These are phyloP conservation scores for Cutaneotrichosporon spelunceum DNA, from an alignment of 1,284 basidiomycete species.

Conservation along the genomic window DNA sequence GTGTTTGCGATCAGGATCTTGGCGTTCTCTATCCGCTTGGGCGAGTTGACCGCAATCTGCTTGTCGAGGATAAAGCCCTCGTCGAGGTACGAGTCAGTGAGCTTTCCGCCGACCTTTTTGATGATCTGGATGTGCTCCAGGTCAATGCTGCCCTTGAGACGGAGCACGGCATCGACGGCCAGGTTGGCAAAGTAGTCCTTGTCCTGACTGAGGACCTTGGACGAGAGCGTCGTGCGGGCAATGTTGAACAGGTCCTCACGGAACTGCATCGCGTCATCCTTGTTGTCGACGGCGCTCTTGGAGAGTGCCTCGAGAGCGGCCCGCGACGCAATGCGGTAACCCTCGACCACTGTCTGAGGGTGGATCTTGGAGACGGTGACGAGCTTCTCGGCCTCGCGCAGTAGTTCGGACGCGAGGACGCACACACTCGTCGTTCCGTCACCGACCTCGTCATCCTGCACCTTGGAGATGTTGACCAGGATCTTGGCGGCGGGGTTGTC, in stretches of 20 bases:
- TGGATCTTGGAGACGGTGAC: slow-evolving; percentile 84
- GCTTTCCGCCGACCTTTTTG: slow-evolving; percentile 98
- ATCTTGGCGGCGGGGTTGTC: slow-evolving; percentile 99
- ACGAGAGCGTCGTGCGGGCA: slow-evolving; percentile 90
- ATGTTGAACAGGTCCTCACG: slow-evolving; percentile 92
- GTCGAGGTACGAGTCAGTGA: slow-evolving; percentile 97
- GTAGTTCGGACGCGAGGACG: slow-evolving; percentile 84
- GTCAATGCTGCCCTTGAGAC: slow-evolving; percentile 91
- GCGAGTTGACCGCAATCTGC: slow-evolving; percentile 88
- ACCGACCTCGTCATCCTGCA: slow-evolving; percentile 98
- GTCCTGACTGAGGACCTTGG: slow-evolving; percentile 94
- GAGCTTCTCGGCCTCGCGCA: slow-evolving; percentile 94
- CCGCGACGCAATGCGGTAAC: slow-evolving; percentile 85
- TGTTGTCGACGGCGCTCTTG: slow-evolving; percentile 75
- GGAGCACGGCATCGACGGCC: slow-evolving; percentile 92
- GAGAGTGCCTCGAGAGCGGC: slow-evolving; percentile 84
- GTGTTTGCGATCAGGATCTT: slow-evolving; percentile 98
- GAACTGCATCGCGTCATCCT: slow-evolving; percentile 70
- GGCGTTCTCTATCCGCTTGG: slow-evolving; percentile 89
- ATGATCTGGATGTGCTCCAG: slow-evolving; percentile 99
- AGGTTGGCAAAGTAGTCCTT: slow-evolving; percentile 99
- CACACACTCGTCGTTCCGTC: slow-evolving; percentile 96
- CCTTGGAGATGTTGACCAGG: slow-evolving; percentile 99
- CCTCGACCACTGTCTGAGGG: slow-evolving; percentile 99
- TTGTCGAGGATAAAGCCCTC: slow-evolving; percentile 99